These are phyloP conservation scores for Venturia asperata DNA, from an alignment of 2,329 filamentous ascomycete genomes.

Conservation along the genomic window DNA sequence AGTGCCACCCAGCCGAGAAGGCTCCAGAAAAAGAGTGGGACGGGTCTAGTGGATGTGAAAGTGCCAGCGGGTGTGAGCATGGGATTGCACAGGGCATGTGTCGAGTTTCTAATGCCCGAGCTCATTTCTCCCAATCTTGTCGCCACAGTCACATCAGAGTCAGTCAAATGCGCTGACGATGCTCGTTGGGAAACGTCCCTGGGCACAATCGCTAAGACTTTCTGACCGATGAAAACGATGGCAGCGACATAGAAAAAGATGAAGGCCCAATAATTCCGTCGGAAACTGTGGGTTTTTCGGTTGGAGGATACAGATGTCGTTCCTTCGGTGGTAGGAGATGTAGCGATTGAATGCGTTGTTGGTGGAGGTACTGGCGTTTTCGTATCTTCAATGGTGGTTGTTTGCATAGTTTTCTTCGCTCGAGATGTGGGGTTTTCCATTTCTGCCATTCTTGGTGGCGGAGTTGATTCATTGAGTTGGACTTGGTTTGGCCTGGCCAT, in stretches of 20 bases:
- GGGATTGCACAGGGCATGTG: neutral
- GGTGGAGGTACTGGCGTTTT: neutral
- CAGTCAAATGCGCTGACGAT: too few species aligned
- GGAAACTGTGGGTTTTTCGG: neutral
- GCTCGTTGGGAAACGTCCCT: too few species aligned
- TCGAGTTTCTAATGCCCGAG: too few species aligned
- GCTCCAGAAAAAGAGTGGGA: neutral
- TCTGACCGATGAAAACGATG: neutral
- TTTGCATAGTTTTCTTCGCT: neutral
- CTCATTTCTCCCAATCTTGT: too few species aligned
- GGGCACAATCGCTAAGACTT: neutral
- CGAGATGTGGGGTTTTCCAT: neutral
- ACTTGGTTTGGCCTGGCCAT: neutral
- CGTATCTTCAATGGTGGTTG: neutral
- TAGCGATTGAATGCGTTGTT: neutral
- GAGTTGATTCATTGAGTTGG: neutral
- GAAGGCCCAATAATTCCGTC: neutral
- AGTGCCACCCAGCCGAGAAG: neutral
- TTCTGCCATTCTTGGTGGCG: constrained; percentile 3
- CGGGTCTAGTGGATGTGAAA: neutral
- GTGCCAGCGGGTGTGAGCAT: neutral
- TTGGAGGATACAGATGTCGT: neutral
- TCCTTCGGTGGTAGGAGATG: neutral
- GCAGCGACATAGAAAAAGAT: neutral
- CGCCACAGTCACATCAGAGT: too few species aligned